Evolutionary conservation across 768 basidiomycete genomes (phyloP), one percentile per base, ranked within the genome.

Genomic region (Russula griseocarnosa): DNA sequence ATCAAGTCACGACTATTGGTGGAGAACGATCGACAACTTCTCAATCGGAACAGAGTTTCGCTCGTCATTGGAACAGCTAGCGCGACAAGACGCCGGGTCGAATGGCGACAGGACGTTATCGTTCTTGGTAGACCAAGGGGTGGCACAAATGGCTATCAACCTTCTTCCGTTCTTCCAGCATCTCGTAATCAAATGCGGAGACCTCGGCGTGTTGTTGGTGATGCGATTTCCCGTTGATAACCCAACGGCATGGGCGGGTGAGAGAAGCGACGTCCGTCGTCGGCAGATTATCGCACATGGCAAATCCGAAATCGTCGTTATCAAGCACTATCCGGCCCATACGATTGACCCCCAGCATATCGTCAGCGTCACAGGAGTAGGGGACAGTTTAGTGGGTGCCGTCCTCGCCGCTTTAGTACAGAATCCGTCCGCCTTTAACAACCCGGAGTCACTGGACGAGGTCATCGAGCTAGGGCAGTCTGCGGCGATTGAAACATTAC

Each of bases 331-430:
- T 72, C 83, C 90, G 13, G 79, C 91, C 18, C 74, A 82, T 11
- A 70, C 64, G 4, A 68, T 83, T 7, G 54, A 70, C 5, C 38
- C 67, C 6, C 71, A 73, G 18, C 69, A 72, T 28, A 69, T 78
- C 11, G 75, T 87, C 24, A 94, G 87, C 68, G 91, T 92, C 10
- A 98, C 95, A 0, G 96, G 96, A 1, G 94, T 92, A 1, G 95
- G 95, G 0, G 95, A 98, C 75, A 87, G 91, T 3, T 82, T 97
- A 28, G 94, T 91, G 1, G 95, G 94, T 7, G 84, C 88, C 1
- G 71, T 97, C 34, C 74, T 95, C n/a, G 88, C 92, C 6, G 77
- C 78, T 10, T 74, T 94, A 14, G 73, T 78, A 7, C 68, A 78
- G 24, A 69, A 74, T 30, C 80, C 78, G 11, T 68, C 72, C 26